Percentiles rank a stretch among this genome's conserved stretches.
These are phyloP conservation scores for Holtermanniella nyarrowii DNA, from an alignment of 768 basidiomycete genomes.

Conservation along the genomic window DNA sequence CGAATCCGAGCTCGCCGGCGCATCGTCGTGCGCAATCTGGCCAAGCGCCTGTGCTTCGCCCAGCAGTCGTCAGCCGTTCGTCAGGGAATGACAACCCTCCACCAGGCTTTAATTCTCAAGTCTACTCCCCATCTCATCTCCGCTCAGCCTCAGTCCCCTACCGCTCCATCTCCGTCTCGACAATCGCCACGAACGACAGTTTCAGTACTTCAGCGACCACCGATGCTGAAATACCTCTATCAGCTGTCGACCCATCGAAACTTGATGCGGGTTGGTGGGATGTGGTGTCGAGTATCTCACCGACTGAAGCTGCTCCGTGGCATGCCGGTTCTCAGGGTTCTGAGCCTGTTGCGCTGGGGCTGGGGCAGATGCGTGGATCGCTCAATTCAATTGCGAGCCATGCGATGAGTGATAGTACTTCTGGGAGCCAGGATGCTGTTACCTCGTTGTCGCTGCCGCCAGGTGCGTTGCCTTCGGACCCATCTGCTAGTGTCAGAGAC, in stretches of 20 bases:
- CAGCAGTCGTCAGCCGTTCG: not conserved
- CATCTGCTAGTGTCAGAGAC: constrained; percentile 1
- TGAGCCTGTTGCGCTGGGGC: not conserved
- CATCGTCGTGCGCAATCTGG: not conserved
- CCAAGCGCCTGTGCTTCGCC: not conserved
- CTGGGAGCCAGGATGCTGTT: constrained; percentile 1
- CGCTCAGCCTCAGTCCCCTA: not conserved
- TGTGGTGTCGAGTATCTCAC: constrained; percentile 28
- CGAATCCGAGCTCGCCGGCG: not conserved
- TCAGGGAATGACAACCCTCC: too few relatives aligned
- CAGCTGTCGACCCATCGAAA: not conserved
- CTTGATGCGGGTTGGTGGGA: constrained; percentile 32
- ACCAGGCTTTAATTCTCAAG: not conserved
- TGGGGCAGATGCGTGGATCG: not conserved
- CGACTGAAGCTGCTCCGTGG: constrained; percentile 18
- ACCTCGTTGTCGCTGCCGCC: constrained; percentile 17
- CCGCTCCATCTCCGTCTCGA: not conserved
- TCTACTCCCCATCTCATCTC: not conserved
- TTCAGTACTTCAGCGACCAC: not conserved
- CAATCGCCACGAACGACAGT: not conserved
- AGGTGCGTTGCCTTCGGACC: constrained; percentile 21
- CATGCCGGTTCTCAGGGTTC: constrained; percentile 2
- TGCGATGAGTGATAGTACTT: not conserved
- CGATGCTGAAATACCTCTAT: not conserved
- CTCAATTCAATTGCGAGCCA: not conserved